Conservation (phyloP, 805 yeast genomes). For the Candida mattraensis region DNA sequence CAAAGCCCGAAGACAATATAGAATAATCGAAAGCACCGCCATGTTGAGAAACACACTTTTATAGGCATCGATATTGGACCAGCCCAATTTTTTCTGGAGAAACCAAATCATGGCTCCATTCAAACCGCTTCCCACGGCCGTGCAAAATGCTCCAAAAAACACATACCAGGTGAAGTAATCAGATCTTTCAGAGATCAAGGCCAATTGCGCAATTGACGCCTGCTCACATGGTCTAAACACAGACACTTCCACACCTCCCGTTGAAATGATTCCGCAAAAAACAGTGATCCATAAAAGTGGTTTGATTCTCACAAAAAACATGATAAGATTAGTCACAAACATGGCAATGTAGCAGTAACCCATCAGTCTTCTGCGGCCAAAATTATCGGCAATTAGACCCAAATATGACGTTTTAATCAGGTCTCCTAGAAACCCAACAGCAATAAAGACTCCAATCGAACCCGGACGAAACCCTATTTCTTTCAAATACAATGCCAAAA, state of each 20-base stretch:
- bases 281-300: slow-evolving; percentile 39
- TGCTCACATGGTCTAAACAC: slow-evolving; percentile 61
- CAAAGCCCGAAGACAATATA: slow-evolving; percentile 20
- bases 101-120: slow-evolving; percentile 37
- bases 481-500: slow-evolving; percentile 45
- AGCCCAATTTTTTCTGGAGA: slow-evolving; percentile 20
- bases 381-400: slow-evolving; percentile 44
- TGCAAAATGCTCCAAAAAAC: slow-evolving; percentile 46
- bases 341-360: slow-evolving; percentile 40
- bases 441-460: slow-evolving; percentile 49
- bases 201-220: slow-evolving; percentile 48
- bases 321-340: slow-evolving; percentile 43
- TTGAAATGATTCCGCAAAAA: slow-evolving; percentile 52
- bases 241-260: slow-evolving; percentile 60
- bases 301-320: slow-evolving; percentile 36
- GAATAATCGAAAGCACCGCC: slow-evolving; percentile 25
- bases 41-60: slow-evolving; percentile 32
- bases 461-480: slow-evolving; percentile 41
- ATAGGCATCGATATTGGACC: slow-evolving; percentile 30
- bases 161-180: slow-evolving; percentile 61
- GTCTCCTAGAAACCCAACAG: slow-evolving; percentile 52
- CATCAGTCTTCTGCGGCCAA: slow-evolving; percentile 46
- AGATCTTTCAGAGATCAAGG: slow-evolving; percentile 41
- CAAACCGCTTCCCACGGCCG: slow-evolving; percentile 45
- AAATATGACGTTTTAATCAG: slow-evolving; percentile 46